Evolutionary conservation across 2,329 filamentous ascomycete genomes (phyloP), one percentile per base, ranked within the genome.

Genomic region (Neonectria faginata): DNA sequence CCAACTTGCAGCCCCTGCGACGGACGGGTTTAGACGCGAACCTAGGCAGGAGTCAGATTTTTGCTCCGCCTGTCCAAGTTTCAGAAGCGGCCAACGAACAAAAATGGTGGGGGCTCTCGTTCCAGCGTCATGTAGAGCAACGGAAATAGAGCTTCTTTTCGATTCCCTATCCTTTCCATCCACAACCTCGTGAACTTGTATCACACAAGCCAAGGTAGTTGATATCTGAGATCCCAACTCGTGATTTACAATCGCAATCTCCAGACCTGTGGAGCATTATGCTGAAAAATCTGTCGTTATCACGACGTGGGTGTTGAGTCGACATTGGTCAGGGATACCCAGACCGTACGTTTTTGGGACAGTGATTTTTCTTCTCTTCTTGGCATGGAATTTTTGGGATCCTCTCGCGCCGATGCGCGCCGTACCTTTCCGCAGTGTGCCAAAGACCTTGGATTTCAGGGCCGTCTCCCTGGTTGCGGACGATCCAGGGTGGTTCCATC

Each of bases 191-290:
- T 60, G 57, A 73, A 66, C 60, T 66, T 56, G 63, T 65, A 65
- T 65, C 63, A 66, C 44, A 63, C 51, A 65, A 56, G 55, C 51
- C 47, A 55, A 67, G 65, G 64, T 58, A 66, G 62, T 50, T 54
- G 50, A 47, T 54, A 47, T 42, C 57, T 60, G 51, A 66, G 41
- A 66, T 63, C 60, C 59, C 36, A 60, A 59, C 65, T 64, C 33
- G 57, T 68, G 61, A 62, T 67, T 71, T 60, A 57, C 64, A 67
- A 65, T 66, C 47, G 62, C 18, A 70, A 70, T 71, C 66, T 62
- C 72, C 56, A 68, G 63, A 67, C 31, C 51, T 64, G 72, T 73
- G 72, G 70, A 73, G 66, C 70, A 59, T 64, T 51, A 62, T 67
- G 65, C 58, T 67, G 66, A 64, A 73, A 73, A 73, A 57, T 64